Evolutionary conservation across 129 eudicot species (phyloP).

Genomic region (Helianthus annuus): DNA sequence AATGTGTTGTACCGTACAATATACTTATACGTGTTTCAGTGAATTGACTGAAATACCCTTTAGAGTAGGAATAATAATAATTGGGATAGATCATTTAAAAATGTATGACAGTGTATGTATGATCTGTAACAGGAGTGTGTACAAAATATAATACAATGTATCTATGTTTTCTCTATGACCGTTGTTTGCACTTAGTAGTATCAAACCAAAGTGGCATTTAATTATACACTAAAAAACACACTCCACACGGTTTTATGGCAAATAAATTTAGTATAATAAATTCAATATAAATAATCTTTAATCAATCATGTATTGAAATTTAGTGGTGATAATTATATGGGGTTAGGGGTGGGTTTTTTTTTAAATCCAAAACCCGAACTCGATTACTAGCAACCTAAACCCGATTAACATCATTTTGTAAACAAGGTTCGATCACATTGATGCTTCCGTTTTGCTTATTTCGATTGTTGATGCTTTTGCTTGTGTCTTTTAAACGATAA

Average conservation of each 20-base stretch:
- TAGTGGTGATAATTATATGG: no score
- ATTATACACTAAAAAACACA: conserved; percentile 17
- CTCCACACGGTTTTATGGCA: conserved; percentile 32
- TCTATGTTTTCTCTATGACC: conserved; percentile 30
- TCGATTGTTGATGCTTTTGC: no score
- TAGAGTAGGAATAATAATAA: conserved; percentile 40
- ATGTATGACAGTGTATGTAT: conserved; percentile 39
- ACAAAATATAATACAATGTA: conserved; percentile 37
- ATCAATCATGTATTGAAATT: no score
- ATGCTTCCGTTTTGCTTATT: no score
- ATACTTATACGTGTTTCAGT: conserved; percentile 9
- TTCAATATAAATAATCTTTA: no score
- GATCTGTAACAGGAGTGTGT: conserved; percentile 35
- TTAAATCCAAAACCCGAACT: no score
- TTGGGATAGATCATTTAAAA: conserved; percentile 31
- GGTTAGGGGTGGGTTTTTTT: no score
- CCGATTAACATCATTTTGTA: background rate
- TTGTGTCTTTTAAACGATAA: background rate
- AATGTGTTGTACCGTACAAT: conserved; percentile 32
- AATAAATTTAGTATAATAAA: background rate
- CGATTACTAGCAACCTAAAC: no score
- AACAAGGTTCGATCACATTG: no score
- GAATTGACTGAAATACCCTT: conserved; percentile 18
- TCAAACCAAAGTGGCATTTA: conserved; percentile 23
- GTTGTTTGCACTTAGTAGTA: conserved; percentile 24